Base-by-base conservation (phyloP, 768 basidiomycete species). In the Cystobasidium tubakii region DNA sequence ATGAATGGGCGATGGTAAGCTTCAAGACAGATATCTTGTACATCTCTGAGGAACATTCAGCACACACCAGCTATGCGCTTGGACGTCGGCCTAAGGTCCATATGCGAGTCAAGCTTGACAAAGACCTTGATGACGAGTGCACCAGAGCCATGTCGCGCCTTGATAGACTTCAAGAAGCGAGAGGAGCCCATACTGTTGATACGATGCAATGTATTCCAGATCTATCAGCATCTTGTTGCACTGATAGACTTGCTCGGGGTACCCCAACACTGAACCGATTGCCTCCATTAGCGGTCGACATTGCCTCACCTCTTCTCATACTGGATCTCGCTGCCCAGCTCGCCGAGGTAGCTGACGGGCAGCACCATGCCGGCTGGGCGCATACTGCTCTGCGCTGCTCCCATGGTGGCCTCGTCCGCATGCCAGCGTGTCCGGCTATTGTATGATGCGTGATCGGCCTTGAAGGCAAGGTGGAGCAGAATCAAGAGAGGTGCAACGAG, bases 101-200 rank as follows among this genome's bases (percentile, higher is more conserved):
- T 79, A 1, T 88, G 86, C 29, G 92, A 90, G 82, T 97, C 92
- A 0, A 92, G 89, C 81, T 99, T 97, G 79, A 94, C 87, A 83
- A 94, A 96, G 73, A 98, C 88, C 85, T 98, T 98, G 79, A 95
- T 86, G 65, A 96, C 88, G 39, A 97, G 83, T 46, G 87, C 60
- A 31, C 29, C 54, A 23, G 57, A 27, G 31, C 85, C 83, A 82
- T 96, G 91, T 46, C 89, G 85, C 79, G 89, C 94, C 79, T 90
- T 88, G 77, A 95, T 92, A 0, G 93, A 89, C 85, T 92, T 92
- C 77, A 87, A 83, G 80, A 89, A 88, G 4, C 90, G 85, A 6
- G 89, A 86, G 0, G 87, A 85, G 19, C 88, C 88, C 70, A 90
- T 82, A 78, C 89, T 90, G 73, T 2, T 13, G n/a, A n/a, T 7